Conservation (phyloP, 2,329 filamentous ascomycete species). For the Fusarium foetens region DNA sequence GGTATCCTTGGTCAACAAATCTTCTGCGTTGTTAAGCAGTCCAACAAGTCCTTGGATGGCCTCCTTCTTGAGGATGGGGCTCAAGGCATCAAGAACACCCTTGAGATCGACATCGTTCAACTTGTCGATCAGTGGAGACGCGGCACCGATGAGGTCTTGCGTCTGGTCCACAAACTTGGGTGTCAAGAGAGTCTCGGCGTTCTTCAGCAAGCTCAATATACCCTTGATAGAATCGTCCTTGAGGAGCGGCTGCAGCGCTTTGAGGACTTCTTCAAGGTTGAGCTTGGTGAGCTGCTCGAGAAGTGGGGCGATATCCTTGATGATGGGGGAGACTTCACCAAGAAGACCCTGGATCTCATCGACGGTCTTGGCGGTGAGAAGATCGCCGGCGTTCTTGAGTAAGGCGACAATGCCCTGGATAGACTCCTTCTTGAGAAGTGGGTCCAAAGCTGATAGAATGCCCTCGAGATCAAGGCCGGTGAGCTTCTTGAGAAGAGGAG, state of each 20-base stretch:
- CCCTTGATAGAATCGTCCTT: slow-evolving; percentile 35
- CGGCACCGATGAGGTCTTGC: slow-evolving; percentile 31
- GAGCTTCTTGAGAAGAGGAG: slow-evolving; percentile 48
- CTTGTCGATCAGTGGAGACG: slow-evolving; percentile 18
- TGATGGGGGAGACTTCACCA: slow-evolving; percentile 47
- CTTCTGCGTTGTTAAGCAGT: slow-evolving; percentile 6
- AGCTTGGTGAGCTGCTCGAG: slow-evolving; percentile 46
- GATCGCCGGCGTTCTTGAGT: slow-evolving; percentile 40
- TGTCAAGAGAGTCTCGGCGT: slow-evolving; percentile 46
- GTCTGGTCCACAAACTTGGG: slow-evolving; percentile 38
- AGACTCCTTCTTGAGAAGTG: slow-evolving; percentile 44
- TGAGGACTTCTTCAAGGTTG: slow-evolving; percentile 48
- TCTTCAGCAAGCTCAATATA: slow-evolving; percentile 45
- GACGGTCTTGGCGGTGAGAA: slow-evolving; percentile 38
- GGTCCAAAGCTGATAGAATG: slow-evolving; percentile 44
- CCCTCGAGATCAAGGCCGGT: slow-evolving; percentile 47
- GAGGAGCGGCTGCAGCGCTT: slow-evolving; percentile 51
- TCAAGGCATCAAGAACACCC: slow-evolving; percentile 12
- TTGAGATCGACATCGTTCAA: slow-evolving; percentile 18
- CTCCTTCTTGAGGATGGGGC: slow-evolving; percentile 13
- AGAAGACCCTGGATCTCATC: slow-evolving; percentile 48
- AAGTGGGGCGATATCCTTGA: slow-evolving; percentile 38
- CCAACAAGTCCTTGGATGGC: slow-evolving; percentile 9
- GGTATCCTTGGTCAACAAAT: slow-evolving; percentile 1
- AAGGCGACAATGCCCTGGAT: slow-evolving; percentile 42